Evolutionary conservation across 257 asterid genomes (phyloP).

Genomic region (Petunia axillaris): DNA sequence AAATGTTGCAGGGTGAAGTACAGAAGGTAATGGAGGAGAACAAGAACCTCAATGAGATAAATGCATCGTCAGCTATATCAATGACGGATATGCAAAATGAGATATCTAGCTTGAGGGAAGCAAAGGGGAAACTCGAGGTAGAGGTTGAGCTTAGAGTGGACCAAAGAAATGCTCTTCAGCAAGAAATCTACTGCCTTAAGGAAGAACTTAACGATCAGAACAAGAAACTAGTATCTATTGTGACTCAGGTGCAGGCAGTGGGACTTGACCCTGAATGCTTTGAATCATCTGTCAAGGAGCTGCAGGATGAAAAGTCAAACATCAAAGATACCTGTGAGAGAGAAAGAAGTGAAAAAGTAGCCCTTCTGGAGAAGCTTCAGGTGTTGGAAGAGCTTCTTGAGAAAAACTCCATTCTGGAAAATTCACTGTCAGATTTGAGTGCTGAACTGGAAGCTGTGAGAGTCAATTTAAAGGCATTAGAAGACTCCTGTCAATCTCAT

Average conservation of each 20-base stretch:
- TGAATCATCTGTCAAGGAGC: conserved; percentile 61
- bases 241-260: conserved; percentile 68
- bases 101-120: conserved; percentile 61
- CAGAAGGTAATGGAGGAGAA: conserved; percentile 71
- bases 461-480: conserved; percentile 66
- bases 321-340: conserved; percentile 58
- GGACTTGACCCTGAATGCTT: conserved; percentile 66
- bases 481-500: conserved; percentile 67
- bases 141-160: conserved; percentile 91
- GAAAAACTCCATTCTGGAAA: conserved; percentile 83
- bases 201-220: conserved; percentile 78
- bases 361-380: conserved; percentile 69
- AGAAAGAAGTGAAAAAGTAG: conserved; percentile 65
- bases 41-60: conserved; percentile 60
- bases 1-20: conserved; percentile 70
- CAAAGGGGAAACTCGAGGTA: conserved; percentile 69
- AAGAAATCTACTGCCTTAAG: conserved; percentile 88
- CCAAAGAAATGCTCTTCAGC: conserved; percentile 93
- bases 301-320: conserved; percentile 62
- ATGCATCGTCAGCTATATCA: conserved; percentile 62
- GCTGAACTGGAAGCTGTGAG: conserved; percentile 81
- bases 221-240: conserved; percentile 51
- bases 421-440: conserved; percentile 73
- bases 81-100: conserved; percentile 70
- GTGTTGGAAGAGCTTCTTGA: conserved; percentile 77